phyloP scores from a whole-genome alignment of 805 yeast genomes.

The Teunomyces funiuensis region DNA sequence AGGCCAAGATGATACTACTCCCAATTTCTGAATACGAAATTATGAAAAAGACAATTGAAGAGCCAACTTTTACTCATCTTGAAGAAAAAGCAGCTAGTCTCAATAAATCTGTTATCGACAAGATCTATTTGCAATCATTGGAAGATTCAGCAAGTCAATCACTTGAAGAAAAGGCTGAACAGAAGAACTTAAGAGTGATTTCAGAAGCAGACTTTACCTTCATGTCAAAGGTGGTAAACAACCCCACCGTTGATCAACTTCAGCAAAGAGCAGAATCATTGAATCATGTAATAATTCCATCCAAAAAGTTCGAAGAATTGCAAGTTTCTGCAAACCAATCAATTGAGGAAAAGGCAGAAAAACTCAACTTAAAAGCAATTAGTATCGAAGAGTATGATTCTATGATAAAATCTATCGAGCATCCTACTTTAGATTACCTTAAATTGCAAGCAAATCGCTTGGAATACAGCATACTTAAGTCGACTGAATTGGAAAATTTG shows the following conservation, averaged over 20 bases:
- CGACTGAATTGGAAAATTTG: conserved; percentile 1
- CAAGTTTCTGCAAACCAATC: conserved; percentile 10
- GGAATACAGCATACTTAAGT: conserved; percentile 8
- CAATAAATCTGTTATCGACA: conserved; percentile 10
- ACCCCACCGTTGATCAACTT: no score
- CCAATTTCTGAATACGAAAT: conserved; percentile 20
- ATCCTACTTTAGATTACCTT: conserved; percentile 12
- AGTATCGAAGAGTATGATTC: conserved; percentile 10
- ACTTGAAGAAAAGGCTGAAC: conserved; percentile 8
- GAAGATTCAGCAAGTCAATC: conserved; percentile 10
- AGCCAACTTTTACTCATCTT: conserved; percentile 16
- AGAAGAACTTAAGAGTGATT: conserved; percentile 14
- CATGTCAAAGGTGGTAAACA: no score
- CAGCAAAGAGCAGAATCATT: no score
- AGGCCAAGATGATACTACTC: conserved; percentile 13
- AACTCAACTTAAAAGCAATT: conserved; percentile 14
- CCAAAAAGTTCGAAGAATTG: no score
- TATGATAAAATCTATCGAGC: conserved; percentile 7
- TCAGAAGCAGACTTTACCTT: no score
- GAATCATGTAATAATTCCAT: no score
- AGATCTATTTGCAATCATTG: conserved; percentile 12
- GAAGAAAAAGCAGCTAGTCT: conserved; percentile 14
- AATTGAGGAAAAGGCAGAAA: conserved; percentile 8
- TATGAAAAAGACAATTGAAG: conserved; percentile 10
- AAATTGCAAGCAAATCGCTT: conserved; percentile 2